Conservation (phyloP, 495 filamentous ascomycete species). For the Aeminium ludgeri region DNA sequence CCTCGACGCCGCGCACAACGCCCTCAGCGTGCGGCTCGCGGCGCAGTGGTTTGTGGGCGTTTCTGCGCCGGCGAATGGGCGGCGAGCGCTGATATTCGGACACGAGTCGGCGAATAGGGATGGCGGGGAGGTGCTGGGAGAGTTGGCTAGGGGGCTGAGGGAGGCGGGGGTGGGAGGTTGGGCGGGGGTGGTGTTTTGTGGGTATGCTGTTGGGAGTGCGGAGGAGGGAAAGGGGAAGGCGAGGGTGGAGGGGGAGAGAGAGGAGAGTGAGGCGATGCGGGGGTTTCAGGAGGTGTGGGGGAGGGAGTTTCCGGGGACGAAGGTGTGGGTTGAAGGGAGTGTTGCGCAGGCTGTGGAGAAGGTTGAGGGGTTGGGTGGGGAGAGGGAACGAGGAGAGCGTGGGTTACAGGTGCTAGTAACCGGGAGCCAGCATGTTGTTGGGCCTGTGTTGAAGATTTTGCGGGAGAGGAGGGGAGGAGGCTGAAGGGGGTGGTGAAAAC, state of each 20-base stretch:
- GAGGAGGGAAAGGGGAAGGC: slow-evolving; percentile 5
- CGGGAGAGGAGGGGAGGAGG: neutral
- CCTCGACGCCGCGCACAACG: slow-evolving; percentile 35
- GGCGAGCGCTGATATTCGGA: slow-evolving; percentile 20
- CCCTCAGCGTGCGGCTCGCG: slow-evolving; percentile 27
- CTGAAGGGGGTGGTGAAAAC: neutral
- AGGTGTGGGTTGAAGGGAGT: slow-evolving; percentile 1
- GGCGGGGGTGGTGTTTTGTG: too few relatives aligned
- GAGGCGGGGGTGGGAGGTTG: too few relatives aligned
- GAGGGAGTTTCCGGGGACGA: neutral
- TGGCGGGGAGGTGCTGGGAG: slow-evolving; percentile 20
- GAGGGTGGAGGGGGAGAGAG: slow-evolving; percentile 4
- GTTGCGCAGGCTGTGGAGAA: slow-evolving; percentile 1
- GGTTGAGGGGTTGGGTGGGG: neutral
- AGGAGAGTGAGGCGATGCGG: neutral
- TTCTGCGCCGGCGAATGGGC: neutral
- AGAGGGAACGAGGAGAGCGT: neutral
- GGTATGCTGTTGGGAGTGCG: too few relatives aligned
- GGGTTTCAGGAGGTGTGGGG: slow-evolving; percentile 2
- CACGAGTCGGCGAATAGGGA: slow-evolving; percentile 29
- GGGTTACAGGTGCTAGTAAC: slow-evolving; percentile 5
- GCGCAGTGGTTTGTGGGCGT: slow-evolving; percentile 28
- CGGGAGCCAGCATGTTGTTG: slow-evolving; percentile 11
- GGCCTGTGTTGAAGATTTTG: slow-evolving; percentile 1
- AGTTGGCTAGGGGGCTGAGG: slow-evolving; percentile 21